These are phyloP conservation scores for Pythium monospermum DNA, from an alignment of 352 stramenopile genomes.

Conservation along the genomic window DNA sequence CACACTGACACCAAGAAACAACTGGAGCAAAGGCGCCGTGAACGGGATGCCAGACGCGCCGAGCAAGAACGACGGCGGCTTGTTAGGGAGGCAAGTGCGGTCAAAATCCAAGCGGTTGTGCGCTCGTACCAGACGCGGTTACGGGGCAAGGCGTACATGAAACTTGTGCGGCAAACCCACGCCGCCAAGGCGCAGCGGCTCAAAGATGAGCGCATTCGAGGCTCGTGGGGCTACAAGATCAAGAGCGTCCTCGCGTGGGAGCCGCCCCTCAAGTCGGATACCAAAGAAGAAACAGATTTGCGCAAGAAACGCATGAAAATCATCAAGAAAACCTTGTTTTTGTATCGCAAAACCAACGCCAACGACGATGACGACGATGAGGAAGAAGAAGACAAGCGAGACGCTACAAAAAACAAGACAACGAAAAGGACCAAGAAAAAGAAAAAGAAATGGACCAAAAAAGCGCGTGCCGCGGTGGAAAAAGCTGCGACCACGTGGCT, in stretches of 20 bases:
- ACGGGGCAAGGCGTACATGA: slow-evolving; percentile 27
- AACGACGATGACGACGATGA: slow-evolving; percentile 4
- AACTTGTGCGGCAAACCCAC: slow-evolving; percentile 24
- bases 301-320: slow-evolving; percentile 27
- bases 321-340: slow-evolving; percentile 47
- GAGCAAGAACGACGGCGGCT: slow-evolving; percentile 16
- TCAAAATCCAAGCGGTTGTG: slow-evolving; percentile 21
- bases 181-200: slow-evolving; percentile 25
- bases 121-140: slow-evolving; percentile 19
- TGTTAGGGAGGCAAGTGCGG: slow-evolving; percentile 12
- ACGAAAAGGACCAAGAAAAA: slow-evolving; percentile 11
- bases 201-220: slow-evolving; percentile 23
- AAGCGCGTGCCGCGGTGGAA: slow-evolving; percentile 26
- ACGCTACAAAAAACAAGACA: neutral
- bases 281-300: slow-evolving; percentile 35
- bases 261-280: slow-evolving; percentile 48
- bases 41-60: slow-evolving; percentile 9
- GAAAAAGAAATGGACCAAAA: slow-evolving; percentile 48
- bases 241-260: slow-evolving; percentile 20
- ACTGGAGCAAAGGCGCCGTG: slow-evolving; percentile 25
- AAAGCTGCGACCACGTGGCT: slow-evolving; percentile 45
- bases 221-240: slow-evolving; percentile 21
- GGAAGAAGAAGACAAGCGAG: neutral
- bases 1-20: slow-evolving; percentile 27
- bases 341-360: slow-evolving; percentile 23